A percentile compares a stretch with the other conserved stretches of the same genome.
phyloP scores from a whole-genome alignment of 441 rosid species.

The Gossypium lobatum region DNA sequence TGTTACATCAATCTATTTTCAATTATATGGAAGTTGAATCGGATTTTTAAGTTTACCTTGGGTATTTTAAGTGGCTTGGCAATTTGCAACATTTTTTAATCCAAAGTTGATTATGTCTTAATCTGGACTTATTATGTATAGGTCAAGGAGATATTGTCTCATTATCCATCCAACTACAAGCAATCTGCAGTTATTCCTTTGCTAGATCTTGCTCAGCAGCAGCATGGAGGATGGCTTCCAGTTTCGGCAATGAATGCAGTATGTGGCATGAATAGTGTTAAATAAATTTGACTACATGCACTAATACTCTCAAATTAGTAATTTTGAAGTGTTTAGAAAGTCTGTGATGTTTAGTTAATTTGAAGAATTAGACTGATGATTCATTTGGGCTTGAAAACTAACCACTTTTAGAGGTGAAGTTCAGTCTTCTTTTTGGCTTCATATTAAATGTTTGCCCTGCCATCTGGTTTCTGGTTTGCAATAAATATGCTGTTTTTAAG shows the following conservation, averaged over 20 bases:
- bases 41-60: not conserved
- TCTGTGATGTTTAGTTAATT: not conserved
- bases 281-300: not conserved
- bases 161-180: conserved; percentile 96
- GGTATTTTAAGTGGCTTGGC: not conserved
- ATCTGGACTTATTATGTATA: conserved; percentile 18
- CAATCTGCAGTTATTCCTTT: conserved; percentile 97
- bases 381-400: not conserved
- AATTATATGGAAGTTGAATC: not conserved
- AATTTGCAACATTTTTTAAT: not conserved
- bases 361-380: not conserved
- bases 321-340: not conserved
- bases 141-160: conserved; percentile 92
- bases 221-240: conserved; percentile 25
- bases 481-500: not conserved
- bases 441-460: not conserved
- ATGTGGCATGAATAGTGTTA: conserved; percentile 19
- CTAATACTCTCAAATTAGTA: not conserved
- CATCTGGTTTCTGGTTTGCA: not conserved
- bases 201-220: conserved; percentile 99
- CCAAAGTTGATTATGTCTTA: not conserved
- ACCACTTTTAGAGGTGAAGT: not conserved
- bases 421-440: not conserved
- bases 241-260: conserved; percentile 28
- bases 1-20: not conserved